Percentiles rank a stretch among this genome's conserved stretches.
These are phyloP conservation scores for Racocetra persica DNA, from an alignment of 371 early-diverging fungal species.

Conservation along the genomic window DNA sequence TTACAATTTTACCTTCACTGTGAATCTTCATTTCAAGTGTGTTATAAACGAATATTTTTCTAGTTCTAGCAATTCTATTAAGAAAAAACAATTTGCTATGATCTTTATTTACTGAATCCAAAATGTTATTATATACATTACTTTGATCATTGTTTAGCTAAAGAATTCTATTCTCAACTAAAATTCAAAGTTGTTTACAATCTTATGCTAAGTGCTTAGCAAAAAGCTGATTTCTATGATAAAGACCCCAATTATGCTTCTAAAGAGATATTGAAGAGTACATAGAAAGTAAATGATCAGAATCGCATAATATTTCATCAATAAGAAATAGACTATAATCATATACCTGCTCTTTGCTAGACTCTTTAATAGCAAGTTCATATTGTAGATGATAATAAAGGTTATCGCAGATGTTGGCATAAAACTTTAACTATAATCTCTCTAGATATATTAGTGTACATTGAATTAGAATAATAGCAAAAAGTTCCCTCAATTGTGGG, in stretches of 20 bases:
- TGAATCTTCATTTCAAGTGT: background rate
- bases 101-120: background rate
- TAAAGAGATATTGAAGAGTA: background rate
- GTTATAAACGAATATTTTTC: constrained; percentile 42
- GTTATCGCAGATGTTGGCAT: no score
- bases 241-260: background rate
- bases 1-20: constrained; percentile 22
- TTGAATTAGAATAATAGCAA: no score
- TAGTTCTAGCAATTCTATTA: constrained; percentile 41
- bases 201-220: background rate
- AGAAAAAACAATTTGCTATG: constrained; percentile 37
- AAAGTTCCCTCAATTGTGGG: no score
- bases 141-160: background rate
- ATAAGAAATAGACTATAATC: background rate
- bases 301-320: background rate
- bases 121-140: background rate
- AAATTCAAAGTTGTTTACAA: background rate
- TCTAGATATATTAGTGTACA: no score
- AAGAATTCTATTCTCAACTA: background rate
- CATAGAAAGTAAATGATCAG: background rate
- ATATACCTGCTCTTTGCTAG: background rate
- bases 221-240: background rate
- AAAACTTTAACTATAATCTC: no score
- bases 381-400: no score
- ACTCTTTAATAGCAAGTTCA: background rate